phyloP scores from a whole-genome alignment of 768 basidiomycete species.

The Suillus subaureus region DNA sequence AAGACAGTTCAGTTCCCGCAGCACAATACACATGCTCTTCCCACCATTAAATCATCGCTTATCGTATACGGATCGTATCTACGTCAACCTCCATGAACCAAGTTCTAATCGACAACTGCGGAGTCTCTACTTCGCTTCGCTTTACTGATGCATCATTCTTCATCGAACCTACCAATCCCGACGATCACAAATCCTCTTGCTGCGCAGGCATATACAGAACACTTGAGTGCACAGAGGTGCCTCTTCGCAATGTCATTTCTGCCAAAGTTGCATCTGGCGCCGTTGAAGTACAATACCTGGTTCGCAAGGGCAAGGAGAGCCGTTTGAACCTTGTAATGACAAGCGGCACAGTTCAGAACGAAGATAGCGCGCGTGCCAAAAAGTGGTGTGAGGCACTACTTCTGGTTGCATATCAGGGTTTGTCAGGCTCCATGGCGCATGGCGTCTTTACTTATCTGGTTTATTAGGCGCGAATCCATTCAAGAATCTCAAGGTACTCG shows the following conservation, averaged over 20 bases:
- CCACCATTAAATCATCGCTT: not conserved
- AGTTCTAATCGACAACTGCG: conserved; percentile 16
- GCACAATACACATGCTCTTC: not conserved
- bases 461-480: conserved; percentile 51
- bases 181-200: conserved; percentile 11
- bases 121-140: conserved; percentile 23
- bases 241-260: conserved; percentile 56
- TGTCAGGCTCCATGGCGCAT: not conserved
- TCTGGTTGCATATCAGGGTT: conserved; percentile 63
- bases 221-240: conserved; percentile 29
- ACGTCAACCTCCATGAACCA: not conserved
- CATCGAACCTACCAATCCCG: conserved; percentile 20
- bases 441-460: conserved; percentile 11
- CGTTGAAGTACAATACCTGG: conserved; percentile 56
- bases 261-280: conserved; percentile 41
- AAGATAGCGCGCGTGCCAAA: conserved; percentile 35
- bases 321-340: conserved; percentile 39
- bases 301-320: conserved; percentile 43
- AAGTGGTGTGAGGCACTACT: conserved; percentile 61
- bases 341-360: conserved; percentile 42
- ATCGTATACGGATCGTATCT: not conserved
- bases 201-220: conserved; percentile 10
- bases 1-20: not conserved
- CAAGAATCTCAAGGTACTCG: conserved; percentile 63
- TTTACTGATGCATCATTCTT: conserved; percentile 30